Evolutionary conservation across 495 filamentous ascomycete species (phyloP), one percentile per base, ranked within the genome.

Genomic region (Pseudevernia furfuracea): DNA sequence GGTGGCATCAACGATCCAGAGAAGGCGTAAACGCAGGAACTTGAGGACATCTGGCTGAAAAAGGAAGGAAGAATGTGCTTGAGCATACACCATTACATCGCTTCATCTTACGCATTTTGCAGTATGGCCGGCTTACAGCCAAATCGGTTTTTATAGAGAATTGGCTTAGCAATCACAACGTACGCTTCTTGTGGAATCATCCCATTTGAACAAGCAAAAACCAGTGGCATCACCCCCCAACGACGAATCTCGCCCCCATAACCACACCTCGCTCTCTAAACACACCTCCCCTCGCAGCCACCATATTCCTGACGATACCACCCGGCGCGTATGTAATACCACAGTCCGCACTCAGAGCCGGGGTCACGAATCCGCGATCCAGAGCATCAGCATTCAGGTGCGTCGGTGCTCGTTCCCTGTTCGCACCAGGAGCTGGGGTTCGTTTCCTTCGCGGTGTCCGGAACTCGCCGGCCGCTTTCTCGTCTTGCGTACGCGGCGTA

Each of bases 1-100:
- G 89, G 89, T n/a, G 87, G 87, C 12, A 88, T 90, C 75, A 86
- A 81, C 61, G 87, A 90, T 73, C 85, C 86, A 8, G 87, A 89
- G 58, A 89, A 89, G 73, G 71, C 64, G 23, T 66, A 44, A 68
- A 32, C 0, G 25, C 0, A 19, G 41, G 14, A 9, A 43, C 3
- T 0, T 15, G 5, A 11, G 49, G 7, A 55, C 10, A 37, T 58
- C 6, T 39, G 4, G 38, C n/a, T n/a, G 3, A 23, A 1, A n/a
- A 23, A 36, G 28, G 1, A 56, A 41, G 48, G 28, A 17, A 1
- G 19, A 21, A 34, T 32, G 28, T 36, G 61, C 61, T 38, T 63
- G 41, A 43, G n/a, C 5, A 58, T 44, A 48, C 25, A 30, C 61
- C 60, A 57, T 17, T 10, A 57, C 53, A n/a, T 58, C 61, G 53